Base-by-base conservation (phyloP, 805 yeast species). In the Isabelozyma gotoi region DNA sequence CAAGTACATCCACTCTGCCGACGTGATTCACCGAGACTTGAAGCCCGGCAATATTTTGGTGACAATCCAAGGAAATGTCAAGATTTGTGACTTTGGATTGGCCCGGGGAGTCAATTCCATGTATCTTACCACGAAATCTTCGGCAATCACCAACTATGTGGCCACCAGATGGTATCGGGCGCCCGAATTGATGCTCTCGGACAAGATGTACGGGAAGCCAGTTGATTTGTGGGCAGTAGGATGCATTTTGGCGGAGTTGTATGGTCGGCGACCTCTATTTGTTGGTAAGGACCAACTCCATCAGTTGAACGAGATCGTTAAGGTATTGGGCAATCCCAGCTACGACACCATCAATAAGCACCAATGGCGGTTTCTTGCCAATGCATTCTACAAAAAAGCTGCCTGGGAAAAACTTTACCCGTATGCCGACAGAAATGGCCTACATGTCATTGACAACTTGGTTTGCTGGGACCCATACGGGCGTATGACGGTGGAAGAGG, bases 151-250 rank as follows among this genome's bases (percentile, higher is more conserved):
- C 8, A 84, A 81, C 52, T 91, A 91, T 58, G 97, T 91, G 18
- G 97, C 97, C 0, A 91, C 97, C 0, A 68, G 97, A 45, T 91
- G 97, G 96, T 91, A 91, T 57, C 73, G 98, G 36, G 97, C 97
- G 0, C 98, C 98, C 0, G 98, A 91, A 56, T 71, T 91, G 38
- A 78, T 91, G 36, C 63, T 90, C 27, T 76, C 86, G 8, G 73
- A 77, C 44, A 75, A 72, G 40, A 56, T 52, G 14, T 88, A 88
- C 57, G 76, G 81, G 3, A 85, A 85, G 43, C 62, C 76, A 18
- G 85, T 91, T 38, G 98, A 91, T 61, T 73, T 91, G 71, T 91
- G 98, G 98, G 90, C 97, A 0, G 80, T 84, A 7, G 98, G 97
- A 1, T 91, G 97, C 57, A 89, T 91, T 7, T 65, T 90, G 46